Conservation (phyloP, 768 basidiomycete genomes). For the Neoboletus brunneissimus region DNA sequence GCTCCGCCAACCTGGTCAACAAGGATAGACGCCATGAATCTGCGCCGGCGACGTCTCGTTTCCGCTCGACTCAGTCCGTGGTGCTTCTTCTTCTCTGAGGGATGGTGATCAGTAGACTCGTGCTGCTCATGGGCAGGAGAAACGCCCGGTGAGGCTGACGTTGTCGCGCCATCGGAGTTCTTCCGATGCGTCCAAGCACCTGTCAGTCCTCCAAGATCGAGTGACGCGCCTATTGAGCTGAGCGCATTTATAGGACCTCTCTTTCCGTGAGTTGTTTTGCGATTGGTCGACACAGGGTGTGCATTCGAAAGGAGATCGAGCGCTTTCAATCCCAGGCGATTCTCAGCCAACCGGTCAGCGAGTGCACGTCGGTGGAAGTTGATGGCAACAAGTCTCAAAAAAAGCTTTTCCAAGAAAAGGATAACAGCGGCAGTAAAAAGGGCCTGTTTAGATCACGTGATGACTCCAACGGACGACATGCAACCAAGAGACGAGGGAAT, state of each 20-base stretch:
- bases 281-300: slow-evolving; percentile 37
- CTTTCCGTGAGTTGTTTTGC: slow-evolving; percentile 43
- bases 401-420: slow-evolving; percentile 53
- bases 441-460: slow-evolving; percentile 31
- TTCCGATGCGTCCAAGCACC: slow-evolving; percentile 18
- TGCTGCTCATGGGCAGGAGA: slow-evolving; percentile 13
- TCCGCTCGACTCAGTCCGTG: slow-evolving; percentile 25
- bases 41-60: slow-evolving; percentile 43
- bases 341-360: slow-evolving; percentile 69
- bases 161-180: slow-evolving; percentile 1
- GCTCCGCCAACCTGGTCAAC: slow-evolving; percentile 66
- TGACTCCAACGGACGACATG: slow-evolving; percentile 1
- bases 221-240: slow-evolving; percentile 37
- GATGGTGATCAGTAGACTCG: slow-evolving; percentile 10
- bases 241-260: slow-evolving; percentile 45
- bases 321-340: slow-evolving; percentile 64
- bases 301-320: slow-evolving; percentile 72
- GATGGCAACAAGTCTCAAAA: slow-evolving; percentile 74
- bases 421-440: slow-evolving; percentile 44
- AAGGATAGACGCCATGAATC: slow-evolving; percentile 60
- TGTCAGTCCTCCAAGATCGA: slow-evolving; percentile 30
- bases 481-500: slow-evolving; percentile 12
- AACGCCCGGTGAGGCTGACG: neutral
- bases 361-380: slow-evolving; percentile 77
- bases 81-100: slow-evolving; percentile 13